These are phyloP conservation scores for Yamadazyma laniorum DNA, from an alignment of 805 yeast genomes.

Conservation along the genomic window DNA sequence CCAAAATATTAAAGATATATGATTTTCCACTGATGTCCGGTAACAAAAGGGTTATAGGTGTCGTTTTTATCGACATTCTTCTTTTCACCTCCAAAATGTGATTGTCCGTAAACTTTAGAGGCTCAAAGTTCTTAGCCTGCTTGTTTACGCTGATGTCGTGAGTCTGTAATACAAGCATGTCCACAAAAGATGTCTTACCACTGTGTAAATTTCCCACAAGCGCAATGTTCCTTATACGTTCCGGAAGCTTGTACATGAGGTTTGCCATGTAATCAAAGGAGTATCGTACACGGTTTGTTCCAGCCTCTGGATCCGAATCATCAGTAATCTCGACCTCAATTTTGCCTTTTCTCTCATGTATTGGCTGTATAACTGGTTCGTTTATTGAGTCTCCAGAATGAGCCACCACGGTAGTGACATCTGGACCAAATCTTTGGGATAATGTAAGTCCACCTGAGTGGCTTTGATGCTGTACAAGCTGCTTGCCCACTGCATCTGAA, in stretches of 20 bases:
- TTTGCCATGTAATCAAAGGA: slow-evolving; percentile 61
- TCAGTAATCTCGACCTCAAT: slow-evolving; percentile 28
- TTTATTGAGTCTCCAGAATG: slow-evolving; percentile 31
- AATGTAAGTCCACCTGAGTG: slow-evolving; percentile 1
- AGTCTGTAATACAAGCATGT: slow-evolving; percentile 63
- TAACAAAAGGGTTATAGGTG: slow-evolving; percentile 61
- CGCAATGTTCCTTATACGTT: slow-evolving; percentile 69
- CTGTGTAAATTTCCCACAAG: slow-evolving; percentile 78
- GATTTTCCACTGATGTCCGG: slow-evolving; percentile 54
- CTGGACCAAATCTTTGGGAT: slow-evolving; percentile 24
- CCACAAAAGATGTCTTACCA: slow-evolving; percentile 83
- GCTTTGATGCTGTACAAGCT: slow-evolving; percentile 9
- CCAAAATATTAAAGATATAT: slow-evolving; percentile 60
- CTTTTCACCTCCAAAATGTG: slow-evolving; percentile 67
- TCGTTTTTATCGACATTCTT: slow-evolving; percentile 63
- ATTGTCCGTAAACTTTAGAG: slow-evolving; percentile 67
- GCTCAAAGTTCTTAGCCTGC: slow-evolving; percentile 37
- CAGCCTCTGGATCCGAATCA: not conserved
- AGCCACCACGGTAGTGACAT: slow-evolving; percentile 61
- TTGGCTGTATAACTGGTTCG: slow-evolving; percentile 23
- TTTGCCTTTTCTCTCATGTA: slow-evolving; percentile 26
- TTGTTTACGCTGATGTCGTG: slow-evolving; percentile 44
- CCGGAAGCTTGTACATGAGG: slow-evolving; percentile 48
- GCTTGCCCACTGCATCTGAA: not conserved
- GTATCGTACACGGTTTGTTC: slow-evolving; percentile 40